Conservation (phyloP, 208 protist genomes). For the Acanthamoeba healyi region DNA sequence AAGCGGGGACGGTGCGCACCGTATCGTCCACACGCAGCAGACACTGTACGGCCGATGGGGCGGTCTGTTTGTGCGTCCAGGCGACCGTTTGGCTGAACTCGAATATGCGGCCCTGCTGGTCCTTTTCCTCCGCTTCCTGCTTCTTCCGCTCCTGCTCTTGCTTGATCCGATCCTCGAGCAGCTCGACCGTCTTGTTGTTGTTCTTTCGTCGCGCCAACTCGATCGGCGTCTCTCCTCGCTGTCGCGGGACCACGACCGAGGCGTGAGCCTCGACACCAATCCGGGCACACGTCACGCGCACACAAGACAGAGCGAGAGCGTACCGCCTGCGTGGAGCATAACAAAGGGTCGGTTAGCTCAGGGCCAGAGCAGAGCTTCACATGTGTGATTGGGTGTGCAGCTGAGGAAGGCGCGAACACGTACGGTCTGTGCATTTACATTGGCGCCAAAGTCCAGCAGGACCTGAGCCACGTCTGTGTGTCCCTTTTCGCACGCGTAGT, state of each 20-base stretch:
- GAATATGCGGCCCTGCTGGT: slow-evolving; percentile 22
- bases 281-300: background rate
- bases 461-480: slow-evolving; percentile 21
- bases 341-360: background rate
- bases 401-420: background rate
- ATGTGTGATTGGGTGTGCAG: too few relatives aligned
- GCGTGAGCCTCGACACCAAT: too few relatives aligned
- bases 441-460: slow-evolving; percentile 44
- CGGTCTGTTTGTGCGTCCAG: slow-evolving; percentile 34
- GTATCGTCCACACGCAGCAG: slow-evolving; percentile 34
- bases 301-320: background rate
- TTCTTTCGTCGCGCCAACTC: slow-evolving; percentile 50
- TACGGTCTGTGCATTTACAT: slow-evolving; percentile 44
- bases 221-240: background rate
- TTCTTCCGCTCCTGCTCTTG: slow-evolving; percentile 47
- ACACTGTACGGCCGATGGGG: slow-evolving; percentile 39
- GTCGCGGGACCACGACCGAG: background rate
- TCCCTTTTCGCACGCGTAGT: slow-evolving; percentile 39
- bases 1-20: background rate
- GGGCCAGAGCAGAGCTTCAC: too few relatives aligned
- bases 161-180: slow-evolving; percentile 42
- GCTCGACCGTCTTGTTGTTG: background rate
- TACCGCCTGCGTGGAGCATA: slow-evolving; percentile 1
- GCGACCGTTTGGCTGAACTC: slow-evolving; percentile 34
- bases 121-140: slow-evolving; percentile 41